These are phyloP conservation scores for Lactifluus volemus DNA, from an alignment of 768 basidiomycete species.

Conservation along the genomic window DNA sequence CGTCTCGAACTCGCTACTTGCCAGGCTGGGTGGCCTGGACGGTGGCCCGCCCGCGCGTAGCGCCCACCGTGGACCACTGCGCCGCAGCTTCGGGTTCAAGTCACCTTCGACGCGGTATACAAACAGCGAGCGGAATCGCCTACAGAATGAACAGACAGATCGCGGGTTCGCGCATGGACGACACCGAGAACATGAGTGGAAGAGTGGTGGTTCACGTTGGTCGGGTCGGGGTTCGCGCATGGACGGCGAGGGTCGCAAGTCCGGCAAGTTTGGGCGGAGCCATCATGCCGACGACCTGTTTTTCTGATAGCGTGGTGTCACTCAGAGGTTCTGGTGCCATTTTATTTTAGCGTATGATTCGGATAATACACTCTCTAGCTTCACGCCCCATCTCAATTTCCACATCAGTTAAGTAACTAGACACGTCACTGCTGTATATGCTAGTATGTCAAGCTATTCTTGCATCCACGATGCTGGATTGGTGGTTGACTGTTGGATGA, in stretches of 20 bases:
- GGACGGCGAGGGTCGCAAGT: not conserved
- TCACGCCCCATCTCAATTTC: too few relatives aligned
- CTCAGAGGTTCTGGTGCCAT: not conserved
- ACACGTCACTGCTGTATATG: too few relatives aligned
- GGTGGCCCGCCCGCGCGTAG: not conserved
- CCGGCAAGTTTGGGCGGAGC: not conserved
- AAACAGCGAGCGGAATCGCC: constrained; percentile 7
- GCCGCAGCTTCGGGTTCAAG: constrained; percentile 5
- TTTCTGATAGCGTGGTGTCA: not conserved
- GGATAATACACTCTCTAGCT: not conserved
- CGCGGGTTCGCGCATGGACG: not conserved
- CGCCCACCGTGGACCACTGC: not conserved
- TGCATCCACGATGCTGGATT: too few relatives aligned
- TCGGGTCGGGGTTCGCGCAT: not conserved
- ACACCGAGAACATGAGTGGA: not conserved
- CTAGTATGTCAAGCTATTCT: too few relatives aligned
- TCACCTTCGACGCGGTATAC: not conserved
- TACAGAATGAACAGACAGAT: constrained; percentile 1
- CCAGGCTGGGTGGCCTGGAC: constrained; percentile 4
- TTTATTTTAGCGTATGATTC: not conserved
- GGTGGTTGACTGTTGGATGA: too few relatives aligned
- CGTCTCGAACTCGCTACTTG: constrained; percentile 12
- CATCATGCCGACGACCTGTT: not conserved
- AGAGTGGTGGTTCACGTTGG: not conserved
- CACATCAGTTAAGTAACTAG: too few relatives aligned